These are phyloP conservation scores for Chrysoporthe puriensis DNA, from an alignment of 2,329 filamentous ascomycete genomes.

Conservation along the genomic window DNA sequence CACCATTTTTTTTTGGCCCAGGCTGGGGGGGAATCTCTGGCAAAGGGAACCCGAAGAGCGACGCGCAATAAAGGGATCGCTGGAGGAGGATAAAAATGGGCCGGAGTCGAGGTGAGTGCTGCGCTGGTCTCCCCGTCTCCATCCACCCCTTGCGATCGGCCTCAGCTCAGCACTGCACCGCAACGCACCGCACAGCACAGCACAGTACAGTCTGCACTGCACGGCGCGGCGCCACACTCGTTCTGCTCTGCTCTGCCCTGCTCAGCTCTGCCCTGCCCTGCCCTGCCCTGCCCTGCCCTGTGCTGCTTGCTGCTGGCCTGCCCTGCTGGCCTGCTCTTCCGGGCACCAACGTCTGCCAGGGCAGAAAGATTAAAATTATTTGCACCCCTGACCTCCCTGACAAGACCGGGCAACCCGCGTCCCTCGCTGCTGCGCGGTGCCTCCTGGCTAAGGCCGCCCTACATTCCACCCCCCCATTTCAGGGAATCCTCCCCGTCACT, in stretches of 20 bases:
- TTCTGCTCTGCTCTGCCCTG: not conserved
- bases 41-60: constrained; percentile 8
- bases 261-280: not conserved
- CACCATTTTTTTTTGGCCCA: constrained; percentile 20
- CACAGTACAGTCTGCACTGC: no score
- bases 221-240: no score
- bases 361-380: not conserved
- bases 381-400: not conserved
- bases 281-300: no score
- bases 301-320: no score
- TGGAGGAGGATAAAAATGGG: constrained; percentile 47
- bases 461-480: constrained; percentile 12
- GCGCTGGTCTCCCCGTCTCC: not conserved
- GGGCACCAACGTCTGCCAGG: not conserved
- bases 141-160: not conserved
- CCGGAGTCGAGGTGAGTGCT: constrained; percentile 53
- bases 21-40: constrained; percentile 21
- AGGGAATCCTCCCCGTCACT: constrained; percentile 22
- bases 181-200: not conserved
- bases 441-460: not conserved
- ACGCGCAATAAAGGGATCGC: constrained; percentile 29
- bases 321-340: not conserved
- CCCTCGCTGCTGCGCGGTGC: not conserved
- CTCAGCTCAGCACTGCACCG: not conserved
- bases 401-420: not conserved